Percentiles rank a stretch among this genome's conserved stretches.
phyloP scores from a whole-genome alignment of 2,329 filamentous ascomycete species.

The Diatrype stigma region DNA sequence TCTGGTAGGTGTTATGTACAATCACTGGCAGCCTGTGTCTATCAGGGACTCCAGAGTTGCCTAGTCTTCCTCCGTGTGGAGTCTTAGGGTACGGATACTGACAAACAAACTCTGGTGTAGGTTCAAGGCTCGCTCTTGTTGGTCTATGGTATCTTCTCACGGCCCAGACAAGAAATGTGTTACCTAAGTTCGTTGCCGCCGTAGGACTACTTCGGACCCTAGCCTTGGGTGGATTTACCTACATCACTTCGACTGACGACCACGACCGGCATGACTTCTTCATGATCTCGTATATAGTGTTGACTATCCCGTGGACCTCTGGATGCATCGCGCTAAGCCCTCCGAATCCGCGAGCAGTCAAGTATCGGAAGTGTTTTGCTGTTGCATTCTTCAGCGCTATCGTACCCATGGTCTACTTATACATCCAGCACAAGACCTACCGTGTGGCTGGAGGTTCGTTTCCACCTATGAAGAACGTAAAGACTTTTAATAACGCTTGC shows the following conservation, averaged over 20 bases:
- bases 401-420: constrained; percentile 89
- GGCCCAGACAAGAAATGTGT: constrained; percentile 64
- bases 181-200: constrained; percentile 77
- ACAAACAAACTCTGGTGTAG: constrained; percentile 36
- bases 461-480: background rate
- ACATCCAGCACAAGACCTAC: constrained; percentile 98
- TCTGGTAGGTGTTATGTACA: constrained; percentile 55
- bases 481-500: constrained; percentile 7
- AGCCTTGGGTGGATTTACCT: constrained; percentile 97
- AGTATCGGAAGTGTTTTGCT: constrained; percentile 83
- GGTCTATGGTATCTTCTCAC: constrained; percentile 90
- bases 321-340: constrained; percentile 88
- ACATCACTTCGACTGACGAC: constrained; percentile 96
- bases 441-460: constrained; percentile 81
- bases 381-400: constrained; percentile 85
- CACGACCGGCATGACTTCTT: constrained; percentile 99
- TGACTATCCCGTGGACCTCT: constrained; percentile 90
- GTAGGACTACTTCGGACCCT: constrained; percentile 84
- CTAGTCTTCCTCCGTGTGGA: no score
- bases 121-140: constrained; percentile 86
- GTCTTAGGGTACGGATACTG: constrained; percentile 6
- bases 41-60: no score
- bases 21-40: no score
- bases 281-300: constrained; percentile 97
- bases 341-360: constrained; percentile 74